Evolutionary conservation across 768 basidiomycete species (phyloP), one percentile per base, ranked within the genome.

Genomic region (Serendipita vermifera): DNA sequence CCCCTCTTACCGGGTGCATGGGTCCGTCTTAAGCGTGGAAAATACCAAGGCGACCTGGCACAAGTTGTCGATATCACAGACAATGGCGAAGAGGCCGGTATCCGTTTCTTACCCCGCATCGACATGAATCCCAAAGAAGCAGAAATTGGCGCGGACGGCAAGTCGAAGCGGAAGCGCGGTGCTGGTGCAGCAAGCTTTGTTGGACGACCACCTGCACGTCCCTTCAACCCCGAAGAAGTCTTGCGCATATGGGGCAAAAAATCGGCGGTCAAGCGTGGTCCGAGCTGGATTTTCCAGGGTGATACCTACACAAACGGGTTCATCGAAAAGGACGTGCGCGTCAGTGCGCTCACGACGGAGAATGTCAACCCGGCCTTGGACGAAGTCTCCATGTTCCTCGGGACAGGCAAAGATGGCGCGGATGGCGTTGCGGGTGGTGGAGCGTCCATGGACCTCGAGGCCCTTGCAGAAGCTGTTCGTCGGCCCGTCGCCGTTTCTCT

Each of bases 91-190:
- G 87, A 91, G 53, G 85, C 92, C 46, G 90, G 87, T 0, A 76
- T 98, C 62, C 86, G 89, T 66, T 91, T 96, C 65, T 80, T 99
- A 58, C 96, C 96, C n/a, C 87, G 96, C 64, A 96, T 99, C 66
- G 96, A 99, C 70, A 75, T 97, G 54, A 88, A 84, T 58, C 94
- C 94, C 31, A 81, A 83, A 56, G 92, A 96, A 58, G 87, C 89
- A 33, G 59, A 61, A 17, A 48, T 39, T n/a, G 72, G 73, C 0
- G 75, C 80, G 27, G 81, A 75, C 60, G 77, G 79, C 29, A 82
- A 81, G 64, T 94, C 94, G 68, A 80, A 87, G 55, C 86, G 87
- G 66, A 91, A 88, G 65, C 67, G 69, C 3, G 71, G 71, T 1
- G 61, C 76, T 1, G 69, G 71, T 3, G 64, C 72, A 6, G 15